phyloP scores from a whole-genome alignment of 2,329 filamentous ascomycete genomes.

The Aspergillus clavatus region DNA sequence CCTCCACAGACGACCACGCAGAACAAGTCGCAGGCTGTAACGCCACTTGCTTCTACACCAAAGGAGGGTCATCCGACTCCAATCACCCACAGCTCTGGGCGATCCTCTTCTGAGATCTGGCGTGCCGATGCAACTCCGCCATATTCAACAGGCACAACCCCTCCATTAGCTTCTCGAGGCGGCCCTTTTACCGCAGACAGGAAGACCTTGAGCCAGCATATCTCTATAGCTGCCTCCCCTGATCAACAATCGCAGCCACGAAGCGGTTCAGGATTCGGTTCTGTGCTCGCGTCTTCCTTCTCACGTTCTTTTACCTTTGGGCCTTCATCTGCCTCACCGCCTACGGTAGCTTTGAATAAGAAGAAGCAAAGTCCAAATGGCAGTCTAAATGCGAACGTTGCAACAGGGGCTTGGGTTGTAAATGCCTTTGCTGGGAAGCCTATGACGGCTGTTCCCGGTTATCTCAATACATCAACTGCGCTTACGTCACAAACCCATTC shows the following conservation, averaged over 20 bases:
- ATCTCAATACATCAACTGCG: conserved; percentile 26
- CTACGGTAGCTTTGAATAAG: conserved; percentile 28
- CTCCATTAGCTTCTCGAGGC: conserved; percentile 43
- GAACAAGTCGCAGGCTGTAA: conserved; percentile 39
- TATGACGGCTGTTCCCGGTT: conserved; percentile 25
- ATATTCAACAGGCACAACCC: conserved; percentile 50
- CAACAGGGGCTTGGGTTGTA: conserved; percentile 26
- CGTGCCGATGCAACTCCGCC: conserved; percentile 48
- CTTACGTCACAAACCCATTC: conserved; percentile 33
- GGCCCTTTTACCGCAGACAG: conserved; percentile 37
- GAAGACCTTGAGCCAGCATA: conserved; percentile 39
- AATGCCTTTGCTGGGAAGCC: conserved; percentile 20
- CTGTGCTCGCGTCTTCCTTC: conserved; percentile 41
- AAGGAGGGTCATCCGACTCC: conserved; percentile 29
- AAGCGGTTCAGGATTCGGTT: conserved; percentile 39
- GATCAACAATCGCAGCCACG: conserved; percentile 37
- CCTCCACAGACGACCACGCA: conserved; percentile 39
- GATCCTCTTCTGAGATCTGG: conserved; percentile 50
- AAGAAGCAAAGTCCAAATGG: conserved; percentile 36
- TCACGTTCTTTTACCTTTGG: conserved; percentile 43
- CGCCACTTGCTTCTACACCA: conserved; percentile 30
- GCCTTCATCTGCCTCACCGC: conserved; percentile 41
- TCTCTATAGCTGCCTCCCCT: conserved; percentile 40
- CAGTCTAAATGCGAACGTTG: conserved; percentile 28
- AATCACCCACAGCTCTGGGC: conserved; percentile 44